Evolutionary conservation across 179 eudicot genomes (phyloP).

Genomic region (Spinacia oleracea): DNA sequence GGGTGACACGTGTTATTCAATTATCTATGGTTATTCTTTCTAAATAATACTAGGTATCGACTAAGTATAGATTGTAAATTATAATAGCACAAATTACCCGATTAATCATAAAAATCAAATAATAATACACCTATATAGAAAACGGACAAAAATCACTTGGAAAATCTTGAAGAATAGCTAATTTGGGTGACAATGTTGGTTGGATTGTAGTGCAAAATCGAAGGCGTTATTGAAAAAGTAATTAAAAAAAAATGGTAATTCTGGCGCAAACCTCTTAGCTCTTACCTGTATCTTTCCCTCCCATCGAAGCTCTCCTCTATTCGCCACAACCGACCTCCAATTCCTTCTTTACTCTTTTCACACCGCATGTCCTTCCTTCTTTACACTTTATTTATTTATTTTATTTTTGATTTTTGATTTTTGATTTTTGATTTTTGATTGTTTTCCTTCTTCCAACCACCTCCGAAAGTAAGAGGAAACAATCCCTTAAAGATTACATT

Average conservation of each 20-base stretch:
- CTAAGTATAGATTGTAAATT: no score
- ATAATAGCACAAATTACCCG: no score
- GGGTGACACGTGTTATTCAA: no score
- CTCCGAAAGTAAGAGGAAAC: neutral
- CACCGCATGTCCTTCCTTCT: neutral
- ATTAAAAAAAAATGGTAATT: neutral
- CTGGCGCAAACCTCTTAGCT: neutral
- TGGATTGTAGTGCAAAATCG: neutral
- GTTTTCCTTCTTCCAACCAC: neutral
- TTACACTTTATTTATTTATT: neutral
- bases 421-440: neutral
- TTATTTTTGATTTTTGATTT: neutral
- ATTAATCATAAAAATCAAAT: no score
- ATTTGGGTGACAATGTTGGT: neutral
- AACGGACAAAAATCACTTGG: no score
- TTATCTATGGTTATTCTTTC: no score
- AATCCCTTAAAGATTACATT: neutral
- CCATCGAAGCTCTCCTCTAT: neutral
- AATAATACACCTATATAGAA: no score
- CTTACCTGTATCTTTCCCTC: slow-evolving; percentile 13
- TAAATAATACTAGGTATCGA: no score
- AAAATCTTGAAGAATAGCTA: no score
- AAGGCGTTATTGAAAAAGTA: neutral
- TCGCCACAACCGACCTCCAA: neutral
- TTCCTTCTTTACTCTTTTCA: neutral